Conservation (phyloP, 1,284 basidiomycete species). For the Veloporphyrellus conicus region DNA sequence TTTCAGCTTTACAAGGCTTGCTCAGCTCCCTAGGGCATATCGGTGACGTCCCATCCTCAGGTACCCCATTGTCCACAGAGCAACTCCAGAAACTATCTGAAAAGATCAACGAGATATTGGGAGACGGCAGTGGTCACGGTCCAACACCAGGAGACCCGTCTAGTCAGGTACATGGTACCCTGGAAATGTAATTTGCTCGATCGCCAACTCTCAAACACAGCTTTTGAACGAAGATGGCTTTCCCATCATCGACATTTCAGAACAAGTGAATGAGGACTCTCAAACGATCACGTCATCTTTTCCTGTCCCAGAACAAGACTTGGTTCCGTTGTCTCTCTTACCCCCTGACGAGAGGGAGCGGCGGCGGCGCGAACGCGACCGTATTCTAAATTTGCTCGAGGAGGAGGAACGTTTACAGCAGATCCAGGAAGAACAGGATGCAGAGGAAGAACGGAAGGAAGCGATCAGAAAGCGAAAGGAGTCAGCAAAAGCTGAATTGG, state of each 20-base stretch:
- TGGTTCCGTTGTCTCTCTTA: conserved; percentile 47
- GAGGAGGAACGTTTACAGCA: conserved; percentile 57
- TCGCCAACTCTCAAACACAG: conserved; percentile 36
- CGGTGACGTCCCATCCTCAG: conserved; percentile 25
- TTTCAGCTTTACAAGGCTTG: conserved; percentile 50
- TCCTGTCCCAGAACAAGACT: conserved; percentile 35
- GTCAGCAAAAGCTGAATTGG: conserved; percentile 49
- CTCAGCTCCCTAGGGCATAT: conserved; percentile 45
- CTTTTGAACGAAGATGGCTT: conserved; percentile 71
- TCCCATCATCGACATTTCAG: conserved; percentile 73
- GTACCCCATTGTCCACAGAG: conserved; percentile 42
- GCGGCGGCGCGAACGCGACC: conserved; percentile 52
- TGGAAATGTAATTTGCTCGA: conserved; percentile 14
- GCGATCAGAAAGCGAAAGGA: conserved; percentile 49
- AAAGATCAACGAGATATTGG: conserved; percentile 59
- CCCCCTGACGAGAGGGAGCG: conserved; percentile 47
- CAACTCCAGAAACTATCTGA: conserved; percentile 53
- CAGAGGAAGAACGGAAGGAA: conserved; percentile 42
- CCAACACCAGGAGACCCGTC: conserved; percentile 45
- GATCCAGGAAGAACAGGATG: conserved; percentile 38
- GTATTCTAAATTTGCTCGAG: conserved; percentile 64
- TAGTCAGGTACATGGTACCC: conserved; percentile 54
- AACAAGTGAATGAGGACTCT: conserved; percentile 40
- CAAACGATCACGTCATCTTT: conserved; percentile 23
- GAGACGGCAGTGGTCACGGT: conserved; percentile 39